Percentiles rank a stretch among this genome's conserved stretches.
These are phyloP conservation scores for Trichomonas gallinae DNA, from an alignment of 208 protist species.

Conservation along the genomic window DNA sequence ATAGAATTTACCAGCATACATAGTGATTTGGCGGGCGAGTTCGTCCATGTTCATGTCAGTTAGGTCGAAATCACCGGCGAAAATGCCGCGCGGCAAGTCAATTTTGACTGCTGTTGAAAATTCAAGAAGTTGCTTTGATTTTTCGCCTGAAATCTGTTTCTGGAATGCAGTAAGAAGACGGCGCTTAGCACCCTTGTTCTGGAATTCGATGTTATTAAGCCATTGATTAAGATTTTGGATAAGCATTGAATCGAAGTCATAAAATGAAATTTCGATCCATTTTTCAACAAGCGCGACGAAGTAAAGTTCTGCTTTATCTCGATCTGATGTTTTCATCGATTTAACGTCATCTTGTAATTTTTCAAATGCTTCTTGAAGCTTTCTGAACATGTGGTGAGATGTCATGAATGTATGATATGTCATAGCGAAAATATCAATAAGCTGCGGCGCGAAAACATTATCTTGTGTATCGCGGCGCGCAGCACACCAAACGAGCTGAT, in stretches of 20 bases:
- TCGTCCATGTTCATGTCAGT: not conserved
- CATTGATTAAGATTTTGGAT: not conserved
- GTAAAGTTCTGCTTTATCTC: not conserved
- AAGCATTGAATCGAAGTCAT: not conserved
- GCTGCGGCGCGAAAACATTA: not conserved
- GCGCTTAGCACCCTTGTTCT: too few species aligned
- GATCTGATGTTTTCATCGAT: not conserved
- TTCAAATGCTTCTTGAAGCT: not conserved
- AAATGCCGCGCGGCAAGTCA: not conserved
- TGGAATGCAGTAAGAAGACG: not conserved
- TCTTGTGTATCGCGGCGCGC: not conserved
- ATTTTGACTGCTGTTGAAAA: not conserved
- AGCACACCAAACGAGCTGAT: not conserved
- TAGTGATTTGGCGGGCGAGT: not conserved
- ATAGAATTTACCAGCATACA: not conserved
- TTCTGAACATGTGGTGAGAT: not conserved
- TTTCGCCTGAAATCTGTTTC: not conserved
- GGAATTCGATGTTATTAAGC: not conserved
- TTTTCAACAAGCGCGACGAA: not conserved
- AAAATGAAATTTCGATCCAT: not conserved
- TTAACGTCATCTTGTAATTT: not conserved
- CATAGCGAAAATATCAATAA: not conserved
- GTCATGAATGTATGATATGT: slow-evolving; percentile 1
- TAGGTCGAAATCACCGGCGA: not conserved
- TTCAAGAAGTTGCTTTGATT: not conserved